A percentile compares a stretch with the other conserved stretches of the same genome.
phyloP scores from a whole-genome alignment of 202 grass and related monocot genomes.

The Bolboschoenoplectus hybrid region DNA sequence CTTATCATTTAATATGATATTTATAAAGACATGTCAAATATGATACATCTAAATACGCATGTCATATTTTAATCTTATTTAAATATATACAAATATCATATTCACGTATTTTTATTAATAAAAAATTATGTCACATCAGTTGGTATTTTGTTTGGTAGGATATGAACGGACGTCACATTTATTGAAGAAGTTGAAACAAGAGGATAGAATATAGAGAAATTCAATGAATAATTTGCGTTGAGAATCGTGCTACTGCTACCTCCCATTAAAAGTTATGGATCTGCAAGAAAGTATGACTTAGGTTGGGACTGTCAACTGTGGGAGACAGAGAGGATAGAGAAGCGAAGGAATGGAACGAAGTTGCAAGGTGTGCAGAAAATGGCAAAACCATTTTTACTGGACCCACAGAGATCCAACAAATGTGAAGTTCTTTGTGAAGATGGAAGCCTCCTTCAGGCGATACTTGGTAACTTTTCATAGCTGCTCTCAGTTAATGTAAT shows the following conservation, averaged over 20 bases:
- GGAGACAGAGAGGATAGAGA: background rate
- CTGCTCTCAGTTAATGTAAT: background rate
- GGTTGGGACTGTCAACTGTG: background rate
- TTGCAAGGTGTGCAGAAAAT: slow-evolving; percentile 53
- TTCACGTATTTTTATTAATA: no score
- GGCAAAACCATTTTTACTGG: slow-evolving; percentile 56
- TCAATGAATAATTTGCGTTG: no score
- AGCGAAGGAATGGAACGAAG: background rate
- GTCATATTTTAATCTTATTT: no score
- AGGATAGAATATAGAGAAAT: no score
- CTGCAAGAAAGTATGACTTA: background rate
- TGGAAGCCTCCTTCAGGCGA: slow-evolving; percentile 46
- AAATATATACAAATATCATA: no score
- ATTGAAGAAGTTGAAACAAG: no score
- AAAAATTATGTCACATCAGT: no score
- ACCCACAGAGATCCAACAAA: slow-evolving; percentile 46
- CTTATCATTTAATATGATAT: no score
- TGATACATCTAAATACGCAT: no score
- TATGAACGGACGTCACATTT: no score
- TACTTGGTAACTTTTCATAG: slow-evolving; percentile 44
- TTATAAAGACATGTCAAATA: no score
- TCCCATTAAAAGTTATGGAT: background rate
- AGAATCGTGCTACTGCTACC: background rate
- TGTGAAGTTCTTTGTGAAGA: slow-evolving; percentile 48
- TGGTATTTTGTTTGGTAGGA: no score